phyloP scores from a whole-genome alignment of 2,329 filamentous ascomycete genomes.

The Phyllosticta citrichinensis region DNA sequence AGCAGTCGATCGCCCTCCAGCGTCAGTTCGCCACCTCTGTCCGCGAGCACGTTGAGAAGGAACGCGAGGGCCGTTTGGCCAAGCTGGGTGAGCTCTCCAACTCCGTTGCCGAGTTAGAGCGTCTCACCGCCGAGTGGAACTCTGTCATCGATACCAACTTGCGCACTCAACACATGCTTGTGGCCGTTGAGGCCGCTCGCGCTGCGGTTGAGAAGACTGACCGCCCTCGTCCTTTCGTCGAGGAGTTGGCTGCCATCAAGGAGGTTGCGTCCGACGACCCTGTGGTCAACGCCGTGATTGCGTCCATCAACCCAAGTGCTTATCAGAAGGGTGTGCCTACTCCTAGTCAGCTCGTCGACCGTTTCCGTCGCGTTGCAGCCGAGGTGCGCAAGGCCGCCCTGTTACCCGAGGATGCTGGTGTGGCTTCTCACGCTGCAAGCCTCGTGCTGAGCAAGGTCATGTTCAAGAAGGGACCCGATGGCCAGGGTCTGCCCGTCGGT shows the following conservation, averaged over 20 bases:
- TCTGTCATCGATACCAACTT: constrained; percentile 82
- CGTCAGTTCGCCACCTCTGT: constrained; percentile 73
- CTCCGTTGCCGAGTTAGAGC: constrained; percentile 74
- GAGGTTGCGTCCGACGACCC: constrained; percentile 77
- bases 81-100: constrained; percentile 72
- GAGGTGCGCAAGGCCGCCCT: constrained; percentile 93
- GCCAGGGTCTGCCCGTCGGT: constrained; percentile 62
- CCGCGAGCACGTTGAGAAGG: constrained; percentile 71
- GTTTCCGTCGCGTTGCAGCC: constrained; percentile 82
- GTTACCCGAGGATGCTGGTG: constrained; percentile 84
- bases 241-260: constrained; percentile 88
- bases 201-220: constrained; percentile 67
- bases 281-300: constrained; percentile 85
- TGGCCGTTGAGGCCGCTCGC: constrained; percentile 87
- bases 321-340: constrained; percentile 89
- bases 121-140: constrained; percentile 82
- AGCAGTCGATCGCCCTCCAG: constrained; percentile 85
- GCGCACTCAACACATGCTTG: constrained; percentile 89
- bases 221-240: constrained; percentile 74
- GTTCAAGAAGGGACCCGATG: constrained; percentile 67
- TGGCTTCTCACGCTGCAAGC: constrained; percentile 87
- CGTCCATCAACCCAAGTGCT: constrained; percentile 86
- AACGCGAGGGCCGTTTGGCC: constrained; percentile 77
- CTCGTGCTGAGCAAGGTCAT: constrained; percentile 85
- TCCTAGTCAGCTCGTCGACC: constrained; percentile 77